These are phyloP conservation scores for Euphorbia tirucalli DNA, from an alignment of 345 rosid species.

Conservation along the genomic window DNA sequence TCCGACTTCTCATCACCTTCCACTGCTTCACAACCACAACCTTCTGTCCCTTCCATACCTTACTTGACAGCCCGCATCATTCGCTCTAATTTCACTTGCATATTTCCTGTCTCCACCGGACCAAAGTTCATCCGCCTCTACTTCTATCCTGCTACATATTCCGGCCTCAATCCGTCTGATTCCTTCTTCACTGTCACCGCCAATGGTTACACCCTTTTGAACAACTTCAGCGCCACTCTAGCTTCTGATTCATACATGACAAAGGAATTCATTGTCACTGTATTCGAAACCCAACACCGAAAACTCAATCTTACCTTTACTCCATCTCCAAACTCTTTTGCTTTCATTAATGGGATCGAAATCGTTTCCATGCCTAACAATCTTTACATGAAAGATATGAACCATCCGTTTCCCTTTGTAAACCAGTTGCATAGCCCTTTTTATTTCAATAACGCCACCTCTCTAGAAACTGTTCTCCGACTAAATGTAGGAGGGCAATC, in stretches of 20 bases:
- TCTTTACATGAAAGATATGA: constrained; percentile 2
- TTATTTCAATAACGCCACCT: not conserved
- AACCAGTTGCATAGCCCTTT: not conserved
- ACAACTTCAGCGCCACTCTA: constrained; percentile 28
- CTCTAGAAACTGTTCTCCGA: constrained; percentile 25
- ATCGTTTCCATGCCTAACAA: constrained; percentile 32
- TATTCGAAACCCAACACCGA: constrained; percentile 1
- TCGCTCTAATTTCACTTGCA: constrained; percentile 27
- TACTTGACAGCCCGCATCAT: constrained; percentile 29
- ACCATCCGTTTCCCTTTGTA: not conserved
- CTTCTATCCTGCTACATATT: constrained; percentile 23
- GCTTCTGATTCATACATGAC: not conserved
- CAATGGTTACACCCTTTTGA: constrained; percentile 4
- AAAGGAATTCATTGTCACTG: constrained; percentile 26
- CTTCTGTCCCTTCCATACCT: not conserved
- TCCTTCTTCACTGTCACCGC: constrained; percentile 8
- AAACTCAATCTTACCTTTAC: constrained; percentile 21
- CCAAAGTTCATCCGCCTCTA: constrained; percentile 33
- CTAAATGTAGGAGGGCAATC: constrained; percentile 26
- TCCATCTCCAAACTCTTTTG: constrained; percentile 28
- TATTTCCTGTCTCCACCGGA: constrained; percentile 31
- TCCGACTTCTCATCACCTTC: not conserved
- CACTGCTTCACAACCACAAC: not conserved
- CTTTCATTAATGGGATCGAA: constrained; percentile 45
- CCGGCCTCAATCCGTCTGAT: not conserved